A percentile compares a stretch with the other conserved stretches of the same genome.
Evolutionary conservation across 768 basidiomycete species (phyloP).

Genomic region (Macrolepiota dolichaula): DNA sequence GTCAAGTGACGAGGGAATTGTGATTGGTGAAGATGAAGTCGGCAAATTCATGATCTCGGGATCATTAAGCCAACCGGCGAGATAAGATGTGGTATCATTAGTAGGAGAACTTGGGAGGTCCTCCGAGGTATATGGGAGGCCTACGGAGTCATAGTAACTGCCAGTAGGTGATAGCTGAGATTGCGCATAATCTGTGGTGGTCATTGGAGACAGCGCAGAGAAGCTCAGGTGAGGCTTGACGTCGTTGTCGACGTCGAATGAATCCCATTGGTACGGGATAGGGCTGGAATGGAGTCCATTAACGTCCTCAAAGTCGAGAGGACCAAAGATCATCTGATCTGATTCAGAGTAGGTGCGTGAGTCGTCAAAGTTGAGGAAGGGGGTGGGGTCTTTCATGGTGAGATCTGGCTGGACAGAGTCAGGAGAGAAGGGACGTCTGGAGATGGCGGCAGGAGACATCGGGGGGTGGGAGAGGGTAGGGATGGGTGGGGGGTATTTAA

Average conservation of each 20-base stretch:
- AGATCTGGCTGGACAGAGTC: conserved; percentile 22
- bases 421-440: conserved; percentile 30
- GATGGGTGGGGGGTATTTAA: conserved; percentile 22
- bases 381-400: conserved; percentile 24
- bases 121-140: conserved; percentile 36
- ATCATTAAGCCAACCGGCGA: conserved; percentile 66
- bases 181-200: conserved; percentile 32
- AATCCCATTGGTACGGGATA: conserved; percentile 34
- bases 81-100: conserved; percentile 37
- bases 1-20: conserved; percentile 49
- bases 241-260: conserved; percentile 34
- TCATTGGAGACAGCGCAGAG: conserved; percentile 20
- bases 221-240: conserved; percentile 41
- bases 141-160: conserved; percentile 35
- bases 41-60: conserved; percentile 34
- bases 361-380: conserved; percentile 33
- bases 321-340: conserved; percentile 57
- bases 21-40: conserved; percentile 56
- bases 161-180: conserved; percentile 37
- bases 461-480: conserved; percentile 20
- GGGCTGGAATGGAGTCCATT: conserved; percentile 19
- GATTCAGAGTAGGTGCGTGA: conserved; percentile 33
- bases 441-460: conserved; percentile 42
- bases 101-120: conserved; percentile 40
- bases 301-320: conserved; percentile 54